Conservation (phyloP, 2,329 filamentous ascomycete species). For the Venturia nashicola region DNA sequence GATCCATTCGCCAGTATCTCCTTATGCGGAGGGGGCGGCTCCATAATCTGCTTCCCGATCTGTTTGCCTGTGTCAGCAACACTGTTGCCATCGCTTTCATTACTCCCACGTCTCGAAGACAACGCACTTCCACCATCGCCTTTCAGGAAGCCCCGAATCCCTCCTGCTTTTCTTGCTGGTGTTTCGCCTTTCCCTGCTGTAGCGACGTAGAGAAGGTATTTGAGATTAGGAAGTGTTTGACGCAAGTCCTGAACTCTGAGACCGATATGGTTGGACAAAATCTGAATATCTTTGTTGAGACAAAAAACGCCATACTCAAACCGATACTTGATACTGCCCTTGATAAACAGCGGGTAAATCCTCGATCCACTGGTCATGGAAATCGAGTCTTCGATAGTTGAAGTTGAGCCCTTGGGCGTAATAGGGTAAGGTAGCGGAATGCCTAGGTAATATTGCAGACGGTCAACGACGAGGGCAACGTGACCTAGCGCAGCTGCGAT, state of each 20-base stretch:
- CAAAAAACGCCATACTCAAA: conserved; percentile 96
- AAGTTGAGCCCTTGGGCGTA: conserved; percentile 58
- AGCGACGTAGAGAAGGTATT: conserved; percentile 82
- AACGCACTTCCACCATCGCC: conserved; percentile 6
- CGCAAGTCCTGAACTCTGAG: conserved; percentile 79
- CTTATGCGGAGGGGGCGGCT: neutral
- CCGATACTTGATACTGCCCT: conserved; percentile 62
- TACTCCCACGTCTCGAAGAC: neutral
- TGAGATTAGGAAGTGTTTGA: conserved; percentile 84
- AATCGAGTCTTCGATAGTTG: conserved; percentile 65
- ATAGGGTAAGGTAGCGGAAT: conserved; percentile 73
- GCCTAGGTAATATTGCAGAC: conserved; percentile 71
- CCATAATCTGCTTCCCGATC: neutral
- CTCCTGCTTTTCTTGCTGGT: conserved; percentile 42
- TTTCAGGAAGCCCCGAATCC: conserved; percentile 34
- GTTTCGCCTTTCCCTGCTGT: conserved; percentile 62
- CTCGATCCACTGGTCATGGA: conserved; percentile 18
- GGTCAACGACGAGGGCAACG: conserved; percentile 60
- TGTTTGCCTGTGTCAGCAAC: neutral
- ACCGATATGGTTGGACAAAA: conserved; percentile 49
- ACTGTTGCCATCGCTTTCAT: neutral
- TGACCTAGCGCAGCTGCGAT: conserved; percentile 74
- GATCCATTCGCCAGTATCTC: neutral
- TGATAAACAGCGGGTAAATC: conserved; percentile 66
- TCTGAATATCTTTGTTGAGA: conserved; percentile 91